Conservation (phyloP, 306 rosid genomes). For the Pueraria montana region DNA sequence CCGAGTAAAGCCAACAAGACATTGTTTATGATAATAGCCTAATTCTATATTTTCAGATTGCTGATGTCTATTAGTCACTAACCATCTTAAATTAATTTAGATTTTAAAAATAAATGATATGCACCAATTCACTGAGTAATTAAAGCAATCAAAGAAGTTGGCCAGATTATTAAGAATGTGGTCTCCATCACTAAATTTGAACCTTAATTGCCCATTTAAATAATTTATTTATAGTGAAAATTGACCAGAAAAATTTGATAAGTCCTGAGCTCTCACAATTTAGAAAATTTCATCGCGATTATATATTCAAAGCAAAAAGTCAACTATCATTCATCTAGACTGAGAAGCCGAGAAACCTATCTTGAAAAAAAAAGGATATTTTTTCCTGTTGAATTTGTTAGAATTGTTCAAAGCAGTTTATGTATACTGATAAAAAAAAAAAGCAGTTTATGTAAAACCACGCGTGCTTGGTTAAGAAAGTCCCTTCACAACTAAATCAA, state of each 20-base stretch:
- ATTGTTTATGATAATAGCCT: conserved; percentile 4
- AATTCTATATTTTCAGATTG: not conserved
- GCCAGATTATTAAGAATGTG: not conserved
- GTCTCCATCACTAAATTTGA: not conserved
- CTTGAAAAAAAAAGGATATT: not conserved
- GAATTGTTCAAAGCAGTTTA: conserved; percentile 16
- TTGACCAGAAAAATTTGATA: not conserved
- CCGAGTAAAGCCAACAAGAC: not conserved
- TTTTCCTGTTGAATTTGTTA: not conserved
- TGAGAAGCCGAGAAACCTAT: not conserved
- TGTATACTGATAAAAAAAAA: too few species aligned
- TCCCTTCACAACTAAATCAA: not conserved
- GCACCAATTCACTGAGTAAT: not conserved
- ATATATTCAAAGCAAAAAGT: conserved; percentile 10
- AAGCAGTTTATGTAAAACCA: not conserved
- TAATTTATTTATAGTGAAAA: not conserved
- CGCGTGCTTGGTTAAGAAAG: not conserved
- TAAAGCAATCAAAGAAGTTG: not conserved
- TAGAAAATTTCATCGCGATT: not conserved
- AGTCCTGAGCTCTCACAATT: not conserved
- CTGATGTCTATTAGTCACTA: not conserved
- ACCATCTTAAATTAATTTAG: not conserved
- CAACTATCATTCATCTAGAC: not conserved
- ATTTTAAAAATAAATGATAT: not conserved
- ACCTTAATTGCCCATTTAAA: not conserved